Percentiles rank a stretch among this genome's conserved stretches.
phyloP scores from a whole-genome alignment of 352 stramenopile species.

The Globisporangium rhizosaccharum region DNA sequence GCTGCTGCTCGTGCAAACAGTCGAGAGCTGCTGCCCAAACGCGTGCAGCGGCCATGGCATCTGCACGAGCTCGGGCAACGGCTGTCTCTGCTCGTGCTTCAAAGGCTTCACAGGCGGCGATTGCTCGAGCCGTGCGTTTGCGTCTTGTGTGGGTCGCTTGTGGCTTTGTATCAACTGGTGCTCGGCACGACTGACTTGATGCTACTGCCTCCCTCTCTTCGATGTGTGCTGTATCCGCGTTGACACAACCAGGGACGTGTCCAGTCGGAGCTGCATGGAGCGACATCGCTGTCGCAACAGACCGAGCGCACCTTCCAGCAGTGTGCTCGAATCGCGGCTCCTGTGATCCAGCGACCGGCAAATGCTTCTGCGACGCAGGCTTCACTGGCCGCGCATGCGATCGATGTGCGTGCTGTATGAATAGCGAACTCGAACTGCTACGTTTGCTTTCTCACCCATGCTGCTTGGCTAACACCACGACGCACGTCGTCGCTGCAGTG shows the following conservation, averaged over 20 bases:
- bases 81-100: constrained; percentile 80
- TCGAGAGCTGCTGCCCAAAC: constrained; percentile 50
- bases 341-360: constrained; percentile 56
- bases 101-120: constrained; percentile 85
- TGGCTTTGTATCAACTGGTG: neutral
- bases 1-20: constrained; percentile 3
- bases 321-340: constrained; percentile 63
- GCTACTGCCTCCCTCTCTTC: neutral
- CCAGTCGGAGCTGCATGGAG: constrained; percentile 53
- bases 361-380: constrained; percentile 67
- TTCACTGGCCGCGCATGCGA: constrained; percentile 82
- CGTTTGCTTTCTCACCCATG: neutral
- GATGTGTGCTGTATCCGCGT: neutral
- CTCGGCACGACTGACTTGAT: too few species aligned
- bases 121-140: constrained; percentile 70
- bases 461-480: too few species aligned
- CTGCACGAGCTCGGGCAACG: constrained; percentile 58
- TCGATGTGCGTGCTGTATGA: constrained; percentile 33
- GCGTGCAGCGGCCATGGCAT: constrained; percentile 50
- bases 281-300: constrained; percentile 43
- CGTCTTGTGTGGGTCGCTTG: neutral
- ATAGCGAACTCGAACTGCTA: neutral
- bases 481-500: constrained; percentile 26
- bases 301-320: constrained; percentile 42
- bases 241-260: constrained; percentile 34